Conservation (phyloP, 371 early-diverging fungal species). For the Mucor lusitanicus region DNA sequence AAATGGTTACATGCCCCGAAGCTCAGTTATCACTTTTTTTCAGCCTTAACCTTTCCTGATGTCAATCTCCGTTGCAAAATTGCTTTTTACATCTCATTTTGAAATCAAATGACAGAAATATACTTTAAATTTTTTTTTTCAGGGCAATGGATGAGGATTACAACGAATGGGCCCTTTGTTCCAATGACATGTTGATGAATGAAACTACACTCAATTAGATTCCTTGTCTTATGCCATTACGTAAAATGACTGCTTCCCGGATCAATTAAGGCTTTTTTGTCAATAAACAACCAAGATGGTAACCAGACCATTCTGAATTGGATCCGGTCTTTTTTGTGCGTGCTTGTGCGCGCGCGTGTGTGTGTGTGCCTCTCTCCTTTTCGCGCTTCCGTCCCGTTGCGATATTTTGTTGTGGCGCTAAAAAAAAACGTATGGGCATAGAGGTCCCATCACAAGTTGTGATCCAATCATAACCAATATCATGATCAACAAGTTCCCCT, state of each 20-base stretch:
- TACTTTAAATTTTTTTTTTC: neutral
- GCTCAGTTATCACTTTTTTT: neutral
- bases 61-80: neutral
- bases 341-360: neutral
- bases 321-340: neutral
- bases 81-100: neutral
- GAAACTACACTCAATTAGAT: neutral
- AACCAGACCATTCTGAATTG: neutral
- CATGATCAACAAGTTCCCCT: neutral
- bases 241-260: neutral
- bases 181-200: neutral
- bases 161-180: neutral
- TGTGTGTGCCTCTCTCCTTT: neutral
- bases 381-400: neutral
- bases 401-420: neutral
- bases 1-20: neutral
- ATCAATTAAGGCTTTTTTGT: neutral
- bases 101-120: neutral
- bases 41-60: neutral
- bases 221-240: neutral
- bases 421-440: neutral
- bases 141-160: neutral
- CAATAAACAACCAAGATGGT: neutral
- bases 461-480: neutral
- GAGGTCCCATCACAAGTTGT: neutral